Conservation (phyloP, 352 stramenopile genomes). For the Peronospora farinosa region DNA sequence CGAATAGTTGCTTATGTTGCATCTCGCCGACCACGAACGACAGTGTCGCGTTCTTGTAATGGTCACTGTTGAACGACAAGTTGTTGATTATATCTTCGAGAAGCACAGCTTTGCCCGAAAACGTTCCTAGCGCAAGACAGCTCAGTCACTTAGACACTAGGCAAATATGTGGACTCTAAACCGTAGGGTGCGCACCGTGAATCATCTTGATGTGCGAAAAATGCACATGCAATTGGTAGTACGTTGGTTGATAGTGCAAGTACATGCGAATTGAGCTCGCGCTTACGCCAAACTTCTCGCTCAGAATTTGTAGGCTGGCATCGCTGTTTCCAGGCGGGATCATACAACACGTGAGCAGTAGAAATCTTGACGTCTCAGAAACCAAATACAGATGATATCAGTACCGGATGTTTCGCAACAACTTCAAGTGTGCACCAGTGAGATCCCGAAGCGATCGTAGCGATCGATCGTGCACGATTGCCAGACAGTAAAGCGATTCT, state of each 20-base stretch:
- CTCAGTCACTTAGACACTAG: background rate
- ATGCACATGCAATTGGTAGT: slow-evolving; percentile 86
- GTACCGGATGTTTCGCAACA: slow-evolving; percentile 74
- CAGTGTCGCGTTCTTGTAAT: slow-evolving; percentile 72
- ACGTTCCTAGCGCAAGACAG: slow-evolving; percentile 37
- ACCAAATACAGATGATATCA: background rate
- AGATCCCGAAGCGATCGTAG: slow-evolving; percentile 77
- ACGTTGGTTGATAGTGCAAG: slow-evolving; percentile 86
- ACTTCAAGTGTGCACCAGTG: slow-evolving; percentile 44
- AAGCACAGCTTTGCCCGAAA: slow-evolving; percentile 74
- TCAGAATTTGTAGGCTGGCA: slow-evolving; percentile 45
- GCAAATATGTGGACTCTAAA: background rate
- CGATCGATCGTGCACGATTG: slow-evolving; percentile 68
- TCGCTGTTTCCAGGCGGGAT: slow-evolving; percentile 34
- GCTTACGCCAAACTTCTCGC: slow-evolving; percentile 46
- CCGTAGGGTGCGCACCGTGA: slow-evolving; percentile 32
- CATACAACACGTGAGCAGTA: slow-evolving; percentile 1
- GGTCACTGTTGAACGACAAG: slow-evolving; percentile 44
- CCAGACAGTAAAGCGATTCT: slow-evolving; percentile 76
- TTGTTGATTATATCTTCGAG: slow-evolving; percentile 85
- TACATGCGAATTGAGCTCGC: slow-evolving; percentile 67
- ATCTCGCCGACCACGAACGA: slow-evolving; percentile 72
- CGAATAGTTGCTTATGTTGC: slow-evolving; percentile 71
- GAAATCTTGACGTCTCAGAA: background rate
- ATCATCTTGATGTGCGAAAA: slow-evolving; percentile 83